Base-by-base conservation (phyloP, 495 filamentous ascomycete species). In the Tirmania nivea region DNA sequence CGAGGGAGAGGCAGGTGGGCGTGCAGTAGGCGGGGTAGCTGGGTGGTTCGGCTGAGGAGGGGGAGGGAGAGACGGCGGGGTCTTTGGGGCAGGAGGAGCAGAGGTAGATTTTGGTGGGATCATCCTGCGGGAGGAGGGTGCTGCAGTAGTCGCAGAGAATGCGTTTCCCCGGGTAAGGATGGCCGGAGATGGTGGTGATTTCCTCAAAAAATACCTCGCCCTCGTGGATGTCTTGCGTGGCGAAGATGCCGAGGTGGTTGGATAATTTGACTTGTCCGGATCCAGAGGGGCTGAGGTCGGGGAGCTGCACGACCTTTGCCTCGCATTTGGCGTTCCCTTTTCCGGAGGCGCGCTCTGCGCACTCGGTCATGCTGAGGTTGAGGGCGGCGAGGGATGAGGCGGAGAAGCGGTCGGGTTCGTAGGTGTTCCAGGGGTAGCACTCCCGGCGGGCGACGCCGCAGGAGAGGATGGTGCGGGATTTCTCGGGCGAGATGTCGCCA, bases 381-480 rank as follows among this genome's bases (percentile, higher is more conserved):
- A 94, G 67, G 19, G 77, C 67, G 0, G 67, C 59, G 16, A 96
- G 66, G 3, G 76, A 81, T 54, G 82, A 75, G 6, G 76, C 67
- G 0, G 78, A 76, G 59, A 85, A 83, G 49, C 90, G 77, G 65
- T 96, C 78, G 0, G 86, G 87, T 61, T 97, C 92, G 60, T 90
- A 73, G 19, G 70, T 61, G 64, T 96, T 96, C 90, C 90, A 97
- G 12, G 87, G 84, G 66, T 97, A 97, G 14, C 94, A 71, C 61
- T 96, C 83, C 16, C 90, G 73, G 21, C 87, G 79, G 2, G 39
- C 39, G 39, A 45, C 39, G 39, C 39, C 39, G 39, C 14, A 45
- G 39, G 39, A 45, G 39, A 45, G 39, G 39, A 45, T 45, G 12
- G 39, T 14, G 39, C 39, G 39, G 39, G 39, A 45, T 45, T 45